Base-by-base conservation (phyloP, 495 filamentous ascomycete species). In the Cetradonia linearis region DNA sequence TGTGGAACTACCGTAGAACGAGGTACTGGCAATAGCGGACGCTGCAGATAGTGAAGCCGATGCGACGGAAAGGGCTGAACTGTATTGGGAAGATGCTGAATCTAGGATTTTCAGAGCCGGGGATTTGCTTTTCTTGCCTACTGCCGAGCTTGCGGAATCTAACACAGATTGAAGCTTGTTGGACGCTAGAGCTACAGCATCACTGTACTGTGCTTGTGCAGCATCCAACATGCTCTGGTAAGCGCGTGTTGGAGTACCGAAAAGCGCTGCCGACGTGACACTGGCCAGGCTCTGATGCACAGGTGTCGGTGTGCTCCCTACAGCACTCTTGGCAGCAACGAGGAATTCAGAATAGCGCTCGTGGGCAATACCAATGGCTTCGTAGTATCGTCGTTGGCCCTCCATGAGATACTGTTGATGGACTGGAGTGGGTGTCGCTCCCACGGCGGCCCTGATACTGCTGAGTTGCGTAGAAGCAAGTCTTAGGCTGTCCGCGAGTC, bases 331-430 rank as follows among this genome's bases (percentile, higher is more conserved):
- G 27, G 86, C 87, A 10, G 85, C 82, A 14, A 76, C 76, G 8
- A 91, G 61, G 65, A 92, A 90, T 31, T 84, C 82, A 11, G 85
- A 82, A 65, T 89, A 91, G 23, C 82, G 81, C 47, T 83, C 87
- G 67, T 93, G 86, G 3, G 88, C 88, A 25, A 89, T 63, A 18
- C 88, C 88, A 56, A 91, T 63, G 11, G 82, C 86, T 58, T 88
- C 84, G 64, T 90, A 90, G 69, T 91, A 93, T 63, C 84, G 85
- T 56, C 82, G 75, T 62, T 81, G 83, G 31, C 85, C 83, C 58
- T 83, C 79, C 23, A 81, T 74, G 10, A 86, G 63, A 58, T 78
- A 78, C 40, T 75, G 75, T 63, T 84, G 79, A 63, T 76, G 74
- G 18, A 75, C 73, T 47, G 76, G 69, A 14, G 80, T 81, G 6